Evolutionary conservation across 805 yeast species (phyloP).

Genomic region (Kuraishia hungarica): DNA sequence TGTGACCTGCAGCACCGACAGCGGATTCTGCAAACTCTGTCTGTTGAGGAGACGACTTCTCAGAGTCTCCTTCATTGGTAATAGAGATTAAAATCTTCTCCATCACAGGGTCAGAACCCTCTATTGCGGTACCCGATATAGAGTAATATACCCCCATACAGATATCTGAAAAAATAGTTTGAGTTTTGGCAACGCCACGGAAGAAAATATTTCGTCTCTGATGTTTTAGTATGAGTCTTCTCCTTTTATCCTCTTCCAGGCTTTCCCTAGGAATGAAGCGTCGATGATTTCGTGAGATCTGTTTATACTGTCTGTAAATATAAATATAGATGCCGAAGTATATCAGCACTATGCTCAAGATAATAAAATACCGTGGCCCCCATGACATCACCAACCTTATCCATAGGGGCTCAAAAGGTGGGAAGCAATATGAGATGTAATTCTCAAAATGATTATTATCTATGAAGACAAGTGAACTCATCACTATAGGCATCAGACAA

Average conservation of each 20-base stretch:
- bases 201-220: neutral
- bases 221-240: neutral
- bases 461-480: constrained; percentile 7
- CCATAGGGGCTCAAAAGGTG: constrained; percentile 11
- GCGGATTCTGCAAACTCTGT: neutral
- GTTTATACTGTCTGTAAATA: constrained; percentile 8
- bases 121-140: constrained; percentile 7
- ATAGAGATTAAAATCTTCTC: neutral
- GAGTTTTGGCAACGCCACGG: neutral
- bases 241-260: constrained; percentile 6
- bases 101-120: constrained; percentile 5
- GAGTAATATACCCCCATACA: constrained; percentile 11
- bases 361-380: constrained; percentile 9
- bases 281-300: constrained; percentile 1
- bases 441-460: constrained; percentile 8
- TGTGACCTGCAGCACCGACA: neutral
- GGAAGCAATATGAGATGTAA: constrained; percentile 9
- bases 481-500: constrained; percentile 5
- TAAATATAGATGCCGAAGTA: constrained; percentile 13
- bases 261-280: neutral
- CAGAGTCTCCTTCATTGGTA: constrained; percentile 2
- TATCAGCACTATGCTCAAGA: constrained; percentile 8
- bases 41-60: neutral
- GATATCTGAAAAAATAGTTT: constrained; percentile 1
- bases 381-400: constrained; percentile 10